Percentiles rank a stretch among this genome's conserved stretches.
Conservation (phyloP, 352 stramenopile species). For the Aphanomyces cochlioides region DNA sequence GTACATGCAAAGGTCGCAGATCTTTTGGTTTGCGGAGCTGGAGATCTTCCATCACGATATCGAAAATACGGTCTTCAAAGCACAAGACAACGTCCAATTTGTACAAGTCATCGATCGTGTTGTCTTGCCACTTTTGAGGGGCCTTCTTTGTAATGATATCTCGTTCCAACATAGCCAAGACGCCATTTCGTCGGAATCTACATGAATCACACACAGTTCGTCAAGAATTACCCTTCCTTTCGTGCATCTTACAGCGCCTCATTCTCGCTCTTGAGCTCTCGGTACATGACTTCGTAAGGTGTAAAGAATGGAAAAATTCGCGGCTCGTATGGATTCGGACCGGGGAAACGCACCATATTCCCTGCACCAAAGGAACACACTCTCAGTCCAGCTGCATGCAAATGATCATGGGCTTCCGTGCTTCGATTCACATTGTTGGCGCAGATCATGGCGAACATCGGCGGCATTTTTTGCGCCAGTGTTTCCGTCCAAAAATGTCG, state of each 20-base stretch:
- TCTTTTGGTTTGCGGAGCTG: constrained; percentile 34
- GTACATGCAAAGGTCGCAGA: constrained; percentile 54
- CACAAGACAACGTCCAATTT: constrained; percentile 73
- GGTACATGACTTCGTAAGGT: constrained; percentile 61
- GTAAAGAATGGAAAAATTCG: constrained; percentile 67
- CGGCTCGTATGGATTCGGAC: constrained; percentile 35
- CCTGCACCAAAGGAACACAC: constrained; percentile 73
- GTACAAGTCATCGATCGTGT: constrained; percentile 54
- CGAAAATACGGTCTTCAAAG: constrained; percentile 77
- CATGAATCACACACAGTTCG: not conserved
- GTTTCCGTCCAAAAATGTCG: not conserved
- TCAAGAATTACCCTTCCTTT: too few relatives aligned
- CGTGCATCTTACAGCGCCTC: constrained; percentile 35
- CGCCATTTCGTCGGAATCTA: constrained; percentile 55
- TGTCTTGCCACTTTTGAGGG: constrained; percentile 74
- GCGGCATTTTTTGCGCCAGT: constrained; percentile 9
- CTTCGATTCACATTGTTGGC: constrained; percentile 86
- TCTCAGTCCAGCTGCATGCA: constrained; percentile 52
- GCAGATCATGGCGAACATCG: constrained; percentile 84
- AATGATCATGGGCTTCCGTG: constrained; percentile 60
- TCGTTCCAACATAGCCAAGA: constrained; percentile 66
- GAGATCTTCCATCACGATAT: constrained; percentile 60
- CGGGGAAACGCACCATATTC: constrained; percentile 55
- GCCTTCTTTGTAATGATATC: constrained; percentile 65
- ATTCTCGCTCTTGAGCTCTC: constrained; percentile 50